These are phyloP conservation scores for Populus davidiana DNA, from an alignment of 345 rosid genomes.

Conservation along the genomic window DNA sequence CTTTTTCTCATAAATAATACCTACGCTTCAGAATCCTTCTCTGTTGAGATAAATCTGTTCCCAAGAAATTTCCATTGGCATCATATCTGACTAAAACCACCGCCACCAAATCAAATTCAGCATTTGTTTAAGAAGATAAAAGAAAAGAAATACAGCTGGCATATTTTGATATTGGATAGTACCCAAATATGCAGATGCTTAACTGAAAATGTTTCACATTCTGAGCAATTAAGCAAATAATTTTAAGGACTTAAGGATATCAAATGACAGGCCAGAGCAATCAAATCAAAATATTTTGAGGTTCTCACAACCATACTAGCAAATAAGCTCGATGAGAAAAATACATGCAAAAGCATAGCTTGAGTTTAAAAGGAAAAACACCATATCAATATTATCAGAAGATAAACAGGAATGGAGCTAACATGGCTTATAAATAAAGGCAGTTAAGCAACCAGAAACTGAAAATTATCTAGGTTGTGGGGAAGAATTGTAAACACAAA, in stretches of 20 bases:
- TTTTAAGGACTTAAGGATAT: not conserved
- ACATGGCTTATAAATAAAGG: not conserved
- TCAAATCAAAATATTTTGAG: not conserved
- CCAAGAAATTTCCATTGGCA: slow-evolving; percentile 54
- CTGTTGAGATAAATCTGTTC: slow-evolving; percentile 70
- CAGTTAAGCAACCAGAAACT: not conserved
- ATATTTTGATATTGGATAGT: not conserved
- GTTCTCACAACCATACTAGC: not conserved
- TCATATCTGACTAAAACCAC: slow-evolving; percentile 82
- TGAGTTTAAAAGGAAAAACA: not conserved
- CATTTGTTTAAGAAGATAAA: not conserved
- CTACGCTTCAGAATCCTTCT: slow-evolving; percentile 80
- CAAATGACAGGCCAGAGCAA: not conserved
- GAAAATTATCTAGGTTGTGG: not conserved
- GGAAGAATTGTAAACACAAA: not conserved
- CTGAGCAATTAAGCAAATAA: not conserved
- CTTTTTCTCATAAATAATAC: slow-evolving; percentile 33
- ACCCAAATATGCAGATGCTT: not conserved
- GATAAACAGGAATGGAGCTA: not conserved
- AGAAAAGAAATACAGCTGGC: slow-evolving; percentile 1
- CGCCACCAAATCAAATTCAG: slow-evolving; percentile 22
- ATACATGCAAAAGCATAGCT: not conserved
- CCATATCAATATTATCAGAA: not conserved
- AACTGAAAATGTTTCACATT: not conserved
- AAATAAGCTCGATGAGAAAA: not conserved